A percentile compares a stretch with the other conserved stretches of the same genome.
Conservation (phyloP, 1,284 basidiomycete species). For the Pterula multifida region DNA sequence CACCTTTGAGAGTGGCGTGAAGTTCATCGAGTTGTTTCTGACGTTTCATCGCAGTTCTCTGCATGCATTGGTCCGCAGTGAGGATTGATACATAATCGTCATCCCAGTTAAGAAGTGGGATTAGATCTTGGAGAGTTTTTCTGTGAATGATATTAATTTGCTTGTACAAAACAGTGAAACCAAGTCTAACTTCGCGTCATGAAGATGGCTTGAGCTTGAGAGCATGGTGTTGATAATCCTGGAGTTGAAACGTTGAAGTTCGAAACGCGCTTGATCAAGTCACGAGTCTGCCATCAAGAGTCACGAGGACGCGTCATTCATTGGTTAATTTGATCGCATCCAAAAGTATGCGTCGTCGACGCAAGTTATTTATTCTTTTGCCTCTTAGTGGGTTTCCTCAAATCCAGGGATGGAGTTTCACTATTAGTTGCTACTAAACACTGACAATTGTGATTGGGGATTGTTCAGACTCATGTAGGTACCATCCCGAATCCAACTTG, state of each 20-base stretch:
- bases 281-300: no score
- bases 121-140: conserved; percentile 55
- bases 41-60: conserved; percentile 35
- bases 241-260: background rate
- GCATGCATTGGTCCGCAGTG: conserved; percentile 56
- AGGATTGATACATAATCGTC: conserved; percentile 65
- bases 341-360: no score
- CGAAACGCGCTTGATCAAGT: background rate
- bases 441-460: no score
- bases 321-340: no score
- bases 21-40: conserved; percentile 56
- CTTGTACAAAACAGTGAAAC: background rate
- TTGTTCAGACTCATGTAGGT: no score
- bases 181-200: conserved; percentile 12
- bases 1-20: conserved; percentile 49
- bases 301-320: background rate
- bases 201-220: conserved; percentile 18
- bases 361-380: no score
- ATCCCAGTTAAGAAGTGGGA: conserved; percentile 57
- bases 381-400: no score
- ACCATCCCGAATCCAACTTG: no score
- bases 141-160: conserved; percentile 20
- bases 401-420: no score
- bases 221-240: background rate
- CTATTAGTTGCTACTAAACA: no score